Conservation (phyloP, 805 yeast species). For the Cyberlindnera xishuangbannaensis region DNA sequence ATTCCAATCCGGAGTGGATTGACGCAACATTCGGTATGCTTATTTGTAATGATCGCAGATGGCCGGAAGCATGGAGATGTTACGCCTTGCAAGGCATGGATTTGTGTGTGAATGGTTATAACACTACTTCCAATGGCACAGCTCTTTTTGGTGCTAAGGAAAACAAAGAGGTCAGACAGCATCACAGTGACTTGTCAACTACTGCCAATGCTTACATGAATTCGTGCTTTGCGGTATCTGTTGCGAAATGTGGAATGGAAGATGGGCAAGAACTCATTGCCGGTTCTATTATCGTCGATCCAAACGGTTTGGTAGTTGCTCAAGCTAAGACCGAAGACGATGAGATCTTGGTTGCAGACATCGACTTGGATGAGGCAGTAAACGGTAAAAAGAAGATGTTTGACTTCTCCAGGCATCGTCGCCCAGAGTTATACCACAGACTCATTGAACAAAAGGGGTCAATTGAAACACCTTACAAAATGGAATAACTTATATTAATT, state of each 20-base stretch:
- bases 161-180: constrained; percentile 27
- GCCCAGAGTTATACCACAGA: constrained; percentile 30
- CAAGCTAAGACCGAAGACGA: constrained; percentile 32
- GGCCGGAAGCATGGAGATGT: constrained; percentile 38
- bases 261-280: constrained; percentile 32
- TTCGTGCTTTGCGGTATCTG: constrained; percentile 30
- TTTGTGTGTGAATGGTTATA: constrained; percentile 32
- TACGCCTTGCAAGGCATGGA: constrained; percentile 37
- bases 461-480: constrained; percentile 19
- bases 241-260: constrained; percentile 33
- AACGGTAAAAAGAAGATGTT: constrained; percentile 32
- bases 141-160: constrained; percentile 29
- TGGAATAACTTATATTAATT: neutral
- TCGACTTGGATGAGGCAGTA: constrained; percentile 31
- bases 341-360: constrained; percentile 28
- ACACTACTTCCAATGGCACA: constrained; percentile 32
- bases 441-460: constrained; percentile 26
- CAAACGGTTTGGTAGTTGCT: constrained; percentile 30
- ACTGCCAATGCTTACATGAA: constrained; percentile 32
- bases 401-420: constrained; percentile 33
- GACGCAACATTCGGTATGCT: constrained; percentile 34
- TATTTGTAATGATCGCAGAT: constrained; percentile 37
- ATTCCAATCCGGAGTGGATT: constrained; percentile 30
- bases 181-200: constrained; percentile 30
- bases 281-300: constrained; percentile 33